Conservation (phyloP, 2,329 filamentous ascomycete genomes). For the Cordyceps sp. region DNA sequence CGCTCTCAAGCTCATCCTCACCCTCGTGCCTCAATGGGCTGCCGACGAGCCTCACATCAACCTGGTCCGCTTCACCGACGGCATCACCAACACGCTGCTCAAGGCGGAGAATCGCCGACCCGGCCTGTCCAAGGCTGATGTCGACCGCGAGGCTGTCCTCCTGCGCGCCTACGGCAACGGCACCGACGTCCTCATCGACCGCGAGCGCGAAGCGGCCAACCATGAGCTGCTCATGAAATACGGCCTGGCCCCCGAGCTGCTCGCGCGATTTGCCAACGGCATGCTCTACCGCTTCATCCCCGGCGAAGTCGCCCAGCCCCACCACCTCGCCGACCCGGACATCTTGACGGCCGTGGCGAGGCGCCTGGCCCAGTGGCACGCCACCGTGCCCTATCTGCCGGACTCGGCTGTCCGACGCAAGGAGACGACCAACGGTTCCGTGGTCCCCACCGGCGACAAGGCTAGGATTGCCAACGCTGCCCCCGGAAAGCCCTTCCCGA, state of each 20-base stretch:
- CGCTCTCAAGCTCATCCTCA: constrained; percentile 61
- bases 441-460: constrained; percentile 18
- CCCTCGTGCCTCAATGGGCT: constrained; percentile 72
- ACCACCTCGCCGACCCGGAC: constrained; percentile 58
- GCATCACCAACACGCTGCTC: constrained; percentile 88
- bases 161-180: constrained; percentile 88
- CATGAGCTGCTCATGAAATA: constrained; percentile 78
- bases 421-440: constrained; percentile 16
- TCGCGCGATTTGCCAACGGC: constrained; percentile 89
- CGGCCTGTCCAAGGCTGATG: constrained; percentile 51
- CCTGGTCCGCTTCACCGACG: constrained; percentile 86
- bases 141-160: constrained; percentile 73
- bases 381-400: constrained; percentile 42
- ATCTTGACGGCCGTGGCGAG: constrained; percentile 74
- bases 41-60: constrained; percentile 57
- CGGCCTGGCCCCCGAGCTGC: constrained; percentile 67
- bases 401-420: constrained; percentile 7
- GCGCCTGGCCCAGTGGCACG: constrained; percentile 87
- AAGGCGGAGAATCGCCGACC: constrained; percentile 55
- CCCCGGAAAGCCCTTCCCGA: constrained; percentile 58
- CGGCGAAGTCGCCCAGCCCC: constrained; percentile 62
- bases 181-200: constrained; percentile 89
- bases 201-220: constrained; percentile 63
- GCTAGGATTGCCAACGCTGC: constrained; percentile 32
- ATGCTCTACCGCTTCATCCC: constrained; percentile 86